Conservation (phyloP, 164 flowering plant genomes). For the Warburgia ugandensis region DNA sequence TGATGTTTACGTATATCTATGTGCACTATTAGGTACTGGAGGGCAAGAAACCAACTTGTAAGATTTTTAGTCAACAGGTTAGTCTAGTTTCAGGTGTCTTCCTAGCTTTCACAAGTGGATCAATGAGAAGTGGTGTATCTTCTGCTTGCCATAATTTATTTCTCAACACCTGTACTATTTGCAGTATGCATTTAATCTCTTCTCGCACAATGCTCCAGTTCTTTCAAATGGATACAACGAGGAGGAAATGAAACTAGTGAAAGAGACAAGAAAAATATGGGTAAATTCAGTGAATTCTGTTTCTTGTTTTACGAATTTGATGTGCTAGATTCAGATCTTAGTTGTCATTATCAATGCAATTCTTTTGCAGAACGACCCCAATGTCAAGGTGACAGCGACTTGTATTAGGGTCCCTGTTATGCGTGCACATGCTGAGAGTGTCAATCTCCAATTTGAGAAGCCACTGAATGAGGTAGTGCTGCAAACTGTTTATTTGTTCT, state of each 20-base stretch:
- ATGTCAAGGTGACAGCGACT: slow-evolving; percentile 91
- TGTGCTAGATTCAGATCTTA: background rate
- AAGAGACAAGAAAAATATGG: slow-evolving; percentile 98
- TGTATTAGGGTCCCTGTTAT: slow-evolving; percentile 96
- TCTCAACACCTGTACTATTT: slow-evolving; percentile 9
- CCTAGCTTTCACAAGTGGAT: background rate
- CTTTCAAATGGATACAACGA: slow-evolving; percentile 91
- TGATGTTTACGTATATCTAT: background rate
- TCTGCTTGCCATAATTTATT: background rate
- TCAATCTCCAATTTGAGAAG: slow-evolving; percentile 86
- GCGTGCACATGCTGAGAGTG: slow-evolving; percentile 99
- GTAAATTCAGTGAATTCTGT: slow-evolving; percentile 26
- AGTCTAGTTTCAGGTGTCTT: slow-evolving; percentile 2
- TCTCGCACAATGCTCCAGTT: slow-evolving; percentile 93
- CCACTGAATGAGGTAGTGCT: slow-evolving; percentile 85
- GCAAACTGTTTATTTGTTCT: background rate
- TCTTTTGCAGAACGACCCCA: slow-evolving; percentile 50
- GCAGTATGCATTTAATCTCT: slow-evolving; percentile 97
- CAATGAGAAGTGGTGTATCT: background rate
- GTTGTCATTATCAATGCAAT: background rate
- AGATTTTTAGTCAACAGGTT: slow-evolving; percentile 85
- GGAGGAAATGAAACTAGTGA: slow-evolving; percentile 97
- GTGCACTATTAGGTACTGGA: slow-evolving; percentile 53
- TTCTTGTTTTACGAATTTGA: background rate
- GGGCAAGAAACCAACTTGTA: slow-evolving; percentile 91